phyloP scores from a whole-genome alignment of 192 early-diverging fungal species.

The Podila epicladia region DNA sequence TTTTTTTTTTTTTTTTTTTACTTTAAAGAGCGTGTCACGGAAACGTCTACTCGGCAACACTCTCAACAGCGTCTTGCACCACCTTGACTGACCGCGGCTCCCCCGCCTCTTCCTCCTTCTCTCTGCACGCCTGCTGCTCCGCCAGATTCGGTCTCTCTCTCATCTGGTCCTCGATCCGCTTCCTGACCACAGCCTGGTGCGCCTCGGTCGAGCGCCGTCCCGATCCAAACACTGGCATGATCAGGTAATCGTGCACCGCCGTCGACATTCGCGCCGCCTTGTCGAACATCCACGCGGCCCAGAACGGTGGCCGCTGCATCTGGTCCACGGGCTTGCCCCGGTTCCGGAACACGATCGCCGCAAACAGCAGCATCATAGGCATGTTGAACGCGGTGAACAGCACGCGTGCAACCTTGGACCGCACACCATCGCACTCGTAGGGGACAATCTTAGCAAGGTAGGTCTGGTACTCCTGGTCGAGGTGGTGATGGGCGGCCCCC shows the following conservation, averaged over 20 bases:
- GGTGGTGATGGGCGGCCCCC: constrained; percentile 35
- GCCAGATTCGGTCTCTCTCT: background rate
- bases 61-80: constrained; percentile 5
- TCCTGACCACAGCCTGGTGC: constrained; percentile 9
- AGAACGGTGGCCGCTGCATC: constrained; percentile 14
- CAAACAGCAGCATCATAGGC: constrained; percentile 22
- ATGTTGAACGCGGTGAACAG: constrained; percentile 6
- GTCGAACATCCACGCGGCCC: constrained; percentile 29
- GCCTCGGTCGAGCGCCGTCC: constrained; percentile 14
- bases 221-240: constrained; percentile 28
- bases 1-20: no score
- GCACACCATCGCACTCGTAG: constrained; percentile 18
- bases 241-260: constrained; percentile 6
- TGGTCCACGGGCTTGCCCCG: constrained; percentile 10
- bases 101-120: background rate
- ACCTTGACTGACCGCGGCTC: background rate
- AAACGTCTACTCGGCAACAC: constrained; percentile 4
- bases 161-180: constrained; percentile 12
- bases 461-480: constrained; percentile 32
- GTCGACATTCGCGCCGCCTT: constrained; percentile 12
- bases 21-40: background rate
- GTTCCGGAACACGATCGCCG: constrained; percentile 6
- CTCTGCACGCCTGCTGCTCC: constrained; percentile 1
- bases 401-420: constrained; percentile 17
- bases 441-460: constrained; percentile 39